These are phyloP conservation scores for Puccinia coronata DNA, from an alignment of 1,284 basidiomycete genomes.

Conservation along the genomic window DNA sequence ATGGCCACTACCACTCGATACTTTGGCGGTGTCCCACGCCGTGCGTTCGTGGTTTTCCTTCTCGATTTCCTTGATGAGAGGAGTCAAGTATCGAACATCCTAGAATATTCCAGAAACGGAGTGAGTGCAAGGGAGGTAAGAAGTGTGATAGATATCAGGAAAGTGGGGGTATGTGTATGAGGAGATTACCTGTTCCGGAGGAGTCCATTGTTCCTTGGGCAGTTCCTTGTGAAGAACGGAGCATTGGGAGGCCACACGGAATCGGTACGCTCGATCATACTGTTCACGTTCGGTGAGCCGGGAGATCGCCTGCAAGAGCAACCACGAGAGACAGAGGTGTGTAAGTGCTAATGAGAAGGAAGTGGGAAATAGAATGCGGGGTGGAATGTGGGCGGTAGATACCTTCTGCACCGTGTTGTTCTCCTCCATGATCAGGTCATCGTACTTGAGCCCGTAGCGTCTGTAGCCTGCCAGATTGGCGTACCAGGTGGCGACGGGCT, in stretches of 20 bases:
- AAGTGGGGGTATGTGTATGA: too few relatives aligned
- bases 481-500: constrained; percentile 82
- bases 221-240: constrained; percentile 79
- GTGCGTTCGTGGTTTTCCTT: constrained; percentile 77
- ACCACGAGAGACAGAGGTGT: background rate
- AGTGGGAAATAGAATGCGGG: too few relatives aligned
- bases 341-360: too few relatives aligned
- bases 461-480: constrained; percentile 80
- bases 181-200: constrained; percentile 71
- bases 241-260: constrained; percentile 79
- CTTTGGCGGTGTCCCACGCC: constrained; percentile 72
- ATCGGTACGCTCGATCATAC: constrained; percentile 89
- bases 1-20: background rate
- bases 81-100: constrained; percentile 88
- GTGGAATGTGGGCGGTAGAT: too few relatives aligned
- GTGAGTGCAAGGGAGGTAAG: background rate
- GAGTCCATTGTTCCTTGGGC: constrained; percentile 82
- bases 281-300: constrained; percentile 77
- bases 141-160: too few relatives aligned
- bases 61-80: constrained; percentile 74
- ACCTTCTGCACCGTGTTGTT: constrained; percentile 81
- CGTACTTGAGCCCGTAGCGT: constrained; percentile 85
- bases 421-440: constrained; percentile 92
- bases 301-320: constrained; percentile 69
- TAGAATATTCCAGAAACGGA: constrained; percentile 59